Percentiles rank a stretch among this genome's conserved stretches.
Conservation (phyloP, 2,329 filamentous ascomycete species). For the Arthroderma sp. region DNA sequence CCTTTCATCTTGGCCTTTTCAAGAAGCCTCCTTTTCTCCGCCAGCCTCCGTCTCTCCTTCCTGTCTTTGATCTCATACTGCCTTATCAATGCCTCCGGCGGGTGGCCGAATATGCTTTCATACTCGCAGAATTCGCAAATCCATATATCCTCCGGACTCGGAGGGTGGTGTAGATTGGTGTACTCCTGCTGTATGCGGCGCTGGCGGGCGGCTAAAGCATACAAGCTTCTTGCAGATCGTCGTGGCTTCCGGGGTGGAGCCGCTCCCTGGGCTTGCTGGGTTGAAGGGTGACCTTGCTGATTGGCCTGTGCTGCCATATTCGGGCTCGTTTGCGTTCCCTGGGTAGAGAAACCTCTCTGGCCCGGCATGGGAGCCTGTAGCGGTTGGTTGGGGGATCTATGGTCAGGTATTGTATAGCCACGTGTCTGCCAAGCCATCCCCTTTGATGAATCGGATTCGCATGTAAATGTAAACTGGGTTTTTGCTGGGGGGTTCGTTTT, state of each 20-base stretch:
- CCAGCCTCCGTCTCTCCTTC: conserved; percentile 65
- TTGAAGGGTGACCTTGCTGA: conserved; percentile 3
- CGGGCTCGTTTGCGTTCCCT: conserved; percentile 44
- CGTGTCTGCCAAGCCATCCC: conserved; percentile 62
- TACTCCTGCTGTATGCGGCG: conserved; percentile 66
- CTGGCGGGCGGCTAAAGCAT: conserved; percentile 60
- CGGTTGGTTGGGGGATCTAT: conserved; percentile 21
- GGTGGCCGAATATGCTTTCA: conserved; percentile 82
- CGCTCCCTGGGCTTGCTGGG: conserved; percentile 28
- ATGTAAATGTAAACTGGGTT: conserved; percentile 92
- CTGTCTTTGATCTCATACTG: conserved; percentile 93
- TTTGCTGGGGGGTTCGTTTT: conserved; percentile 54
- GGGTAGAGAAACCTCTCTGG: conserved; percentile 34
- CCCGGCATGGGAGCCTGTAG: conserved; percentile 21
- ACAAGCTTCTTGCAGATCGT: conserved; percentile 55
- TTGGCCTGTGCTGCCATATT: conserved; percentile 26
- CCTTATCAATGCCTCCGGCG: conserved; percentile 70
- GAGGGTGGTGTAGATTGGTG: conserved; percentile 62
- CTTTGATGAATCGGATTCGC: conserved; percentile 75
- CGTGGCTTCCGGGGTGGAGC: conserved; percentile 48
- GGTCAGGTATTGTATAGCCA: conserved; percentile 29
- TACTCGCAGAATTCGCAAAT: conserved; percentile 99
- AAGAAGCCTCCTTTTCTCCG: conserved; percentile 69
- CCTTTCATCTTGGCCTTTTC: conserved; percentile 94
- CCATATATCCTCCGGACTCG: conserved; percentile 63